A percentile compares a stretch with the other conserved stretches of the same genome.
These are phyloP conservation scores for Stemphylium lycopersici DNA, from an alignment of 2,329 filamentous ascomycete genomes.

Conservation along the genomic window DNA sequence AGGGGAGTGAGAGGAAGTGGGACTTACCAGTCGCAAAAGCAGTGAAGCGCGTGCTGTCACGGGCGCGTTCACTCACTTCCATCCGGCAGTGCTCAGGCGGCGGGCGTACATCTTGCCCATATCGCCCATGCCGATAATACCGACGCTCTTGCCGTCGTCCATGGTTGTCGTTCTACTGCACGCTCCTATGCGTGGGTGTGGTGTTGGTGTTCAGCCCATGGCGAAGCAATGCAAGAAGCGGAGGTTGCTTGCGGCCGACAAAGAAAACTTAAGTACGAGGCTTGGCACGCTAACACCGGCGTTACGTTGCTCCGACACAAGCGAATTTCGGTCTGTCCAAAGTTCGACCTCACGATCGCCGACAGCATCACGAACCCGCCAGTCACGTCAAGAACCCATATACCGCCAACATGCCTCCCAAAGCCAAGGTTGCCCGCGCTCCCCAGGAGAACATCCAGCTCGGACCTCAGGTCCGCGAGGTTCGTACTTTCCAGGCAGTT, in stretches of 20 bases:
- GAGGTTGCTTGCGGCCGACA: constrained; percentile 16
- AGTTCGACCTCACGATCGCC: constrained; percentile 28
- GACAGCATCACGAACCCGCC: constrained; percentile 35
- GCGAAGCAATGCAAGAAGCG: constrained; percentile 18
- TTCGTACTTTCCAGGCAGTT: constrained; percentile 36
- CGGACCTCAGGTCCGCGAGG: constrained; percentile 95
- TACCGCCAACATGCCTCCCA: constrained; percentile 73
- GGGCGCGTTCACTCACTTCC: constrained; percentile 74
- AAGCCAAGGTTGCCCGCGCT: constrained; percentile 81
- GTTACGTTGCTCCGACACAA: constrained; percentile 21
- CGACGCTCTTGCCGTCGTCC: constrained; percentile 74
- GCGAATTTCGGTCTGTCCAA: constrained; percentile 23
- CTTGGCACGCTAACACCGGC: constrained; percentile 23
- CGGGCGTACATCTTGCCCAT: constrained; percentile 99
- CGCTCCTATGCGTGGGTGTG: constrained; percentile 28
- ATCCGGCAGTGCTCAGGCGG: constrained; percentile 85
- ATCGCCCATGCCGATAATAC: constrained; percentile 98
- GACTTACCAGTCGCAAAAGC: constrained; percentile 36
- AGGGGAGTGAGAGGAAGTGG: constrained; percentile 15
- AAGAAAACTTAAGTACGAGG: constrained; percentile 25
- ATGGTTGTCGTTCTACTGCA: constrained; percentile 47
- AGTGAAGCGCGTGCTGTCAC: constrained; percentile 16
- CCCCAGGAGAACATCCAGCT: constrained; percentile 91
- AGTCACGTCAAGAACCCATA: constrained; percentile 33
- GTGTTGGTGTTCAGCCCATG: constrained; percentile 40